Evolutionary conservation across 768 basidiomycete genomes (phyloP), one percentile per base, ranked within the genome.

Genomic region (Boletales sp.): DNA sequence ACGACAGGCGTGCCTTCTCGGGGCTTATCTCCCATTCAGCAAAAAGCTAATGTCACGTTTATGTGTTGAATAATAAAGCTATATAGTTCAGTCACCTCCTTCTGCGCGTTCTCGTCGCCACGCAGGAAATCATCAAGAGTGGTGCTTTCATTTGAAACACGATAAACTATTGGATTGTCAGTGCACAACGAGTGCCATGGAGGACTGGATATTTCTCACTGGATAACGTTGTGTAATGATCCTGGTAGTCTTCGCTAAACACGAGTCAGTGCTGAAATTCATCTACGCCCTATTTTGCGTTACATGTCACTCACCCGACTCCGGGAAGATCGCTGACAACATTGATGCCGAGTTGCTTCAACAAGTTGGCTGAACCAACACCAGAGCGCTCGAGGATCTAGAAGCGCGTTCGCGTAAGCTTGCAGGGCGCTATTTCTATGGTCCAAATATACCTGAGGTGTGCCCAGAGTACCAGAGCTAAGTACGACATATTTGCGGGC

Each of bases 71-170:
- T 27, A 9, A 43, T 27, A 13, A 17, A 35, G 9, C 19, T 40
- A 24, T 13, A 27, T 5, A 4, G 17, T 24, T 8, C 24, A 39
- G 46, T 45, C 24, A 79, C 81, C 70, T 84, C 82, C 49, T 71
- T 72, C 64, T 77, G 81, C 5, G 68, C 73, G 19, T 81, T 78
- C 57, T 77, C 74, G 63, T 81, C 79, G 32, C 85, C 84, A 24
- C 85, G 81, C 29, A 86, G 72, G 78, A 86, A 87, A 65, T 84
- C 83, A 53, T 86, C 85, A 31, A 79, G 62, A 2, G 85, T 87
- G 24, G 65, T 60, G 38, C 72, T 78, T 59, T 86, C 84, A 57
- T 85, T 80, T 17, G 82, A 82, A 31, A 84, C 84, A 51, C 85
- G 83, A 64, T 62, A 86, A 54, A 86, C 80, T 84, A 45, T 15